Evolutionary conservation across 2,329 filamentous ascomycete genomes (phyloP).

Genomic region (Fusarium domesticum): DNA sequence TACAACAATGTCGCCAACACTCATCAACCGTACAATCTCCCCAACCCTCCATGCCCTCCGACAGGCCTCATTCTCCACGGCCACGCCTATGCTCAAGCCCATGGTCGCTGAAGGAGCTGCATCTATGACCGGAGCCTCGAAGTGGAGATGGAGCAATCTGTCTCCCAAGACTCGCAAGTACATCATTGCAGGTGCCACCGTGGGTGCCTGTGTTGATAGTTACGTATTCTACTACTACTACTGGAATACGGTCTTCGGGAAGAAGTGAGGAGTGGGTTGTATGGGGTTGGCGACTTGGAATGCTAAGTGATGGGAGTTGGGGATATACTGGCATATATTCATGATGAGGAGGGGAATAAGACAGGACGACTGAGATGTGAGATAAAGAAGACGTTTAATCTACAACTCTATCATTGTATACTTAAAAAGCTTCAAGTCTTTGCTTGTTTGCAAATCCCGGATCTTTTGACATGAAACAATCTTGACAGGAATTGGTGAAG

Average conservation of each 20-base stretch:
- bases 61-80: conserved; percentile 26
- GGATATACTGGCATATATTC: no score
- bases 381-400: no score
- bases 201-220: conserved; percentile 22
- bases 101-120: conserved; percentile 3
- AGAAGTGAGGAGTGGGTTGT: conserved; percentile 4
- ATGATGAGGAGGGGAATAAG: no score
- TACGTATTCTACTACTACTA: conserved; percentile 31
- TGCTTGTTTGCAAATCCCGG: no score
- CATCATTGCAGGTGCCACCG: conserved; percentile 18
- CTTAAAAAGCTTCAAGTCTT: no score
- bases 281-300: neutral
- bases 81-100: conserved; percentile 11
- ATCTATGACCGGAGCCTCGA: neutral
- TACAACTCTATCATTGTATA: no score
- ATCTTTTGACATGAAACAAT: no score
- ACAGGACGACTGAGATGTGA: no score
- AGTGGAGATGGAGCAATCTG: conserved; percentile 30
- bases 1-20: conserved; percentile 20
- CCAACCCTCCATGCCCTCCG: conserved; percentile 10
- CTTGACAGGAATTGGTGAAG: no score
- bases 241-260: conserved; percentile 20
- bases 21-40: conserved; percentile 19
- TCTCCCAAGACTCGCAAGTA: conserved; percentile 29
- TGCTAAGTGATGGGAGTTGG: neutral